Evolutionary conservation across 176 grass and related monocot genomes (phyloP).

Genomic region (Zea mays): Zm-B73-REFERENCE-NAM-5.0 NC_050102.1:161450501-161451000

Average conservation of each 20-base stretch:
- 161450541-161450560: not conserved
- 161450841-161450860: slow-evolving; percentile 14
- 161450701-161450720: not conserved
- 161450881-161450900: slow-evolving; percentile 36
- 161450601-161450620: not conserved
- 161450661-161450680: slow-evolving; percentile 10
- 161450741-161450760: not conserved
- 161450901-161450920: slow-evolving; percentile 29
- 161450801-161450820: not conserved
- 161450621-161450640: not conserved
- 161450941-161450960: slow-evolving; percentile 27
- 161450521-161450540: not conserved
- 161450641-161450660: not conserved
- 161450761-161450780: not conserved
- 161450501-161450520: slow-evolving; percentile 5
- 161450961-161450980: slow-evolving; percentile 55
- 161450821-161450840: slow-evolving; percentile 10
- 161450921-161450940: slow-evolving; percentile 35
- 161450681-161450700: not conserved
- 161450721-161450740: slow-evolving; percentile 10
- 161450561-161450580: not conserved
- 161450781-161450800: not conserved
- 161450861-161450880: slow-evolving; percentile 16
- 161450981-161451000: slow-evolving; percentile 66
- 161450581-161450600: not conserved